Percentiles rank a stretch among this genome's conserved stretches.
Evolutionary conservation across 495 filamentous ascomycete genomes (phyloP).

Genomic region (Hypomontagnella monticulosa): DNA sequence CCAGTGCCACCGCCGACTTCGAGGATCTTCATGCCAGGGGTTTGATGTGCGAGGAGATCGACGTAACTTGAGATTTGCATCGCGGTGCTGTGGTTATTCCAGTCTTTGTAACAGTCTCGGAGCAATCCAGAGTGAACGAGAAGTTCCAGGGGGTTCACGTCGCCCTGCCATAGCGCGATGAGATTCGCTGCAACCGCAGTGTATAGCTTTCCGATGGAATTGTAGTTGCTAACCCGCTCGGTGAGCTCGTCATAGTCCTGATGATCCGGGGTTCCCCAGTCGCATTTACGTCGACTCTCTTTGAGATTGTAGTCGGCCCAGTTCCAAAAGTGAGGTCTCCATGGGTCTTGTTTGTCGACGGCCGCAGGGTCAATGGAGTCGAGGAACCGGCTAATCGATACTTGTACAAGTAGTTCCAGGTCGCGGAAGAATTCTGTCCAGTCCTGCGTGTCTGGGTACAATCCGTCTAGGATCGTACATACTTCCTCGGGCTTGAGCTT

Average conservation of each 20-base stretch:
- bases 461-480: not conserved
- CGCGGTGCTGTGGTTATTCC: not conserved
- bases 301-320: conserved; percentile 13
- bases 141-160: conserved; percentile 48
- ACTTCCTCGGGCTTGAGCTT: not conserved
- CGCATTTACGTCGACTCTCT: too few relatives aligned
- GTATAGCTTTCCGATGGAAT: conserved; percentile 11
- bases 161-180: not conserved
- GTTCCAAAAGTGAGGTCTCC: conserved; percentile 2
- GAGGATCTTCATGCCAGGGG: conserved; percentile 50
- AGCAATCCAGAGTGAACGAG: conserved; percentile 12
- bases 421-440: not conserved
- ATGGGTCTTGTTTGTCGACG: not conserved
- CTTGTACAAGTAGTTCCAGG: not conserved
- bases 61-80: conserved; percentile 26
- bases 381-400: not conserved
- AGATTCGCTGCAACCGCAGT: conserved; percentile 28
- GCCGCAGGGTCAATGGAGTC: not conserved
- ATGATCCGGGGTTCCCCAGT: not conserved
- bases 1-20: conserved; percentile 59
- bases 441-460: conserved; percentile 1
- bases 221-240: not conserved
- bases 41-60: conserved; percentile 46
- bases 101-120: conserved; percentile 22
- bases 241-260: not conserved